A percentile compares a stretch with the other conserved stretches of the same genome.
Evolutionary conservation across 2,329 filamentous ascomycete species (phyloP).

Genomic region (Clarireedia hainanense): DNA sequence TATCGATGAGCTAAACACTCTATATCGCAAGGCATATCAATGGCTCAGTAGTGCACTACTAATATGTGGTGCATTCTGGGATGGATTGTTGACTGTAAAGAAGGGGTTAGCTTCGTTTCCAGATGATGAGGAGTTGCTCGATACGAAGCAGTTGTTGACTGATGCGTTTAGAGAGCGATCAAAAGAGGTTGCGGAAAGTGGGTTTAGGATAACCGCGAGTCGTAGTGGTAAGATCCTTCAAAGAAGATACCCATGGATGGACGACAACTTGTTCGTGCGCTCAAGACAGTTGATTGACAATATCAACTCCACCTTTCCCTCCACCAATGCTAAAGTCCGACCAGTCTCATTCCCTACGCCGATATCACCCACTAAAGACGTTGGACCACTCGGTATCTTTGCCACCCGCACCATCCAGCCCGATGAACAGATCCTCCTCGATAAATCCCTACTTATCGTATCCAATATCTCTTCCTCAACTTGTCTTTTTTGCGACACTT

Average conservation of each 20-base stretch:
- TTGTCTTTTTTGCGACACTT: slow-evolving; percentile 22
- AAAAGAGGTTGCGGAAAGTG: not conserved
- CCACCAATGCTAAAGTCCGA: slow-evolving; percentile 11
- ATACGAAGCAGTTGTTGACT: slow-evolving; percentile 4
- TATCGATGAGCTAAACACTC: slow-evolving; percentile 12
- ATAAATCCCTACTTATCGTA: slow-evolving; percentile 14
- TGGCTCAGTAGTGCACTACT: slow-evolving; percentile 14
- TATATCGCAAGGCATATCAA: slow-evolving; percentile 12
- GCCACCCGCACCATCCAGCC: slow-evolving; percentile 19
- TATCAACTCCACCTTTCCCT: slow-evolving; percentile 14
- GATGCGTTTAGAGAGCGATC: slow-evolving; percentile 8
- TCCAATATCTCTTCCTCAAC: slow-evolving; percentile 12
- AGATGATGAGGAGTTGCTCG: slow-evolving; percentile 10
- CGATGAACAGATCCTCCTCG: slow-evolving; percentile 20
- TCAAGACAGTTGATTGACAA: slow-evolving; percentile 14
- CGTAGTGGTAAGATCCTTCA: slow-evolving; percentile 18
- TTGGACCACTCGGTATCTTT: slow-evolving; percentile 24
- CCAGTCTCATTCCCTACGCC: slow-evolving; percentile 14
- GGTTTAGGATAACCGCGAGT: not conserved
- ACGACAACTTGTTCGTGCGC: slow-evolving; percentile 14
- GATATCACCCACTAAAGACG: slow-evolving; percentile 7
- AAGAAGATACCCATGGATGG: slow-evolving; percentile 25
- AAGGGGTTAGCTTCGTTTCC: slow-evolving; percentile 11
- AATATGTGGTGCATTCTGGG: slow-evolving; percentile 19
- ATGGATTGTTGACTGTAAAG: slow-evolving; percentile 18